Conservation (phyloP, 495 filamentous ascomycete genomes). For the Lichina pygmaea region DNA sequence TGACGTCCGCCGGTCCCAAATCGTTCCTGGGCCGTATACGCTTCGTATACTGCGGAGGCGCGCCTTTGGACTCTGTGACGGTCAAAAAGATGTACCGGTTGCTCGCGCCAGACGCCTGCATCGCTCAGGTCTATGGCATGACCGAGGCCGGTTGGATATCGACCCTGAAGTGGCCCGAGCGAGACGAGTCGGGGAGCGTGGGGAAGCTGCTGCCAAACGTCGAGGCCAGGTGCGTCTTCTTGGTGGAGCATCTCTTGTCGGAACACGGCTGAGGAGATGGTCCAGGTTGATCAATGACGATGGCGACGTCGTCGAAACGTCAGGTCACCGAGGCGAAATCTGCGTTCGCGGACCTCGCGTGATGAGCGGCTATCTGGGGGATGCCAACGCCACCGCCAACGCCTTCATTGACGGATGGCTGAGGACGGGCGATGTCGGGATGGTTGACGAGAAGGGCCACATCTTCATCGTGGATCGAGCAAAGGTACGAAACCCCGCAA, state of each 20-base stretch:
- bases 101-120: not conserved
- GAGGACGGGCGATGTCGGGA: slow-evolving; percentile 43
- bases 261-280: not conserved
- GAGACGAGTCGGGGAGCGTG: not conserved
- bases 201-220: not conserved
- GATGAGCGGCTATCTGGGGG: slow-evolving; percentile 62
- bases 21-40: not conserved
- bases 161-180: not conserved
- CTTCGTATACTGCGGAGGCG: not conserved
- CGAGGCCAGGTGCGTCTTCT: not conserved
- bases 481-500: slow-evolving; percentile 8
- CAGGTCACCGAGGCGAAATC: slow-evolving; percentile 60
- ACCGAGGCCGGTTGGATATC: not conserved
- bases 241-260: not conserved
- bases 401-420: slow-evolving; percentile 68
- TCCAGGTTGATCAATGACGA: slow-evolving; percentile 5
- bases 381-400: slow-evolving; percentile 56
- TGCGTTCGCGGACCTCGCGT: slow-evolving; percentile 50
- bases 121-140: not conserved
- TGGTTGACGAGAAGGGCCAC: slow-evolving; percentile 9
- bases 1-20: not conserved
- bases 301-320: slow-evolving; percentile 24
- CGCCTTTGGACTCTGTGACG: not conserved
- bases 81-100: not conserved
- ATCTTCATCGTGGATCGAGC: slow-evolving; percentile 16